Evolutionary conservation across 192 early-diverging fungal species (phyloP), one percentile per base, ranked within the genome.

Genomic region (Mortierella claussenii): DNA sequence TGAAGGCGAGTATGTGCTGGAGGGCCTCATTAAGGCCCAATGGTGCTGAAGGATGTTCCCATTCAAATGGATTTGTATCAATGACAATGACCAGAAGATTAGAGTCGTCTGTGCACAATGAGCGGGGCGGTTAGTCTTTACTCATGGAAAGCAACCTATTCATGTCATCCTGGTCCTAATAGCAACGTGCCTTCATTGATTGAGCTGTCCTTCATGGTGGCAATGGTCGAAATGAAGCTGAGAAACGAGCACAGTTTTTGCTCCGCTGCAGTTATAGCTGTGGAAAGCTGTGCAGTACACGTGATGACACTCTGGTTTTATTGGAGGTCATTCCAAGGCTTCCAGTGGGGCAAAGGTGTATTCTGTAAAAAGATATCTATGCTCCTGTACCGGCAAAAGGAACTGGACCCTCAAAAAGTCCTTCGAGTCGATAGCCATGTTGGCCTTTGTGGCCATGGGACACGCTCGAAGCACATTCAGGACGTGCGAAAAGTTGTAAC

Each of bases 81-180:
- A 97, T 79, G 28, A 95, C 87, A 33, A 95, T 82, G 9, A 93
- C 92, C 46, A 97, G 86, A 24, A 96, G 66, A 47, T 91, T 93
- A 30, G 91, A 83, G 58, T 91, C 91, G 46, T 91, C 88, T 87
- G 43, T 42, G 40, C n/a, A 40, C 37, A 8, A 46, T 10, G 43
- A 0, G 50, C 18, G n/a, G 8, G 37, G 13, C 37, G 37, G 37
- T 40, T 55, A 60, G 67, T 60, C n/a, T 20, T 12, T 28, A 9
- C 11, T 1, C 36, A 48, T 36, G 23, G 8, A 13, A 40, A 10
- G 37, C 7, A 40, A 13, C 13, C 12, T 36, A 52, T 21, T 51
- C 17, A 50, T 51, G 33, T 31, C 5, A n/a, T 18, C 4, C 28
- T 23, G 33, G 3, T 37, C 32, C 69, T 34, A n/a, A n/a, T n/a